phyloP scores from a whole-genome alignment of 2,329 filamentous ascomycete species.

The Fusarium setosum region DNA sequence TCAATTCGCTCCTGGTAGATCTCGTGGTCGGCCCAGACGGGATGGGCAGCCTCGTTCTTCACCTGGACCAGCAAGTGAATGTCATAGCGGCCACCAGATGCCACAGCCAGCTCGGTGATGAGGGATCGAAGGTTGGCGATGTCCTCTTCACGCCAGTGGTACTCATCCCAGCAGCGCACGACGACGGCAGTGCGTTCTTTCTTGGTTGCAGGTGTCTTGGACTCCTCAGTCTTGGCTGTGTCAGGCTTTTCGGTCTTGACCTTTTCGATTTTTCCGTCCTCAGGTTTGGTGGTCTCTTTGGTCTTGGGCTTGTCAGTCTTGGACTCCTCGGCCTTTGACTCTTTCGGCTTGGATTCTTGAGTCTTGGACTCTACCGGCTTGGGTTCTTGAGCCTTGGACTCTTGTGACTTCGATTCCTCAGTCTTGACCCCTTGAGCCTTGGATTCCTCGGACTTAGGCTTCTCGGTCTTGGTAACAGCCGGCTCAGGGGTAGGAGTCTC shows the following conservation, averaged over 20 bases:
- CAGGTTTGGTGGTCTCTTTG: conserved; percentile 2
- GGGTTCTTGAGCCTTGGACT: conserved; percentile 1
- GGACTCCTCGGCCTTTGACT: conserved; percentile 10
- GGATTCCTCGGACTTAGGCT: not conserved
- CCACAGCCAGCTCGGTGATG: conserved; percentile 83
- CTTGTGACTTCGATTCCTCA: conserved; percentile 5
- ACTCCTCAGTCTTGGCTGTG: not conserved
- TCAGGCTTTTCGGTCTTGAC: not conserved
- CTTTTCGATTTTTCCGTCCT: conserved; percentile 8
- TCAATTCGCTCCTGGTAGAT: conserved; percentile 75
- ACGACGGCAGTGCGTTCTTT: conserved; percentile 75
- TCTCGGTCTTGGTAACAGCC: conserved; percentile 9
- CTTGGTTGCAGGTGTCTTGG: conserved; percentile 12
- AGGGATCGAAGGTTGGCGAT: conserved; percentile 85
- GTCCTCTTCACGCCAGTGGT: conserved; percentile 82
- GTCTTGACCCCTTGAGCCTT: conserved; percentile 10
- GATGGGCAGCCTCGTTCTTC: conserved; percentile 77
- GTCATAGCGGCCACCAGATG: conserved; percentile 87
- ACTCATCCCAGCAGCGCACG: conserved; percentile 85
- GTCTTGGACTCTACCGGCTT: not conserved
- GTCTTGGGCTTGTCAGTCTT: conserved; percentile 14
- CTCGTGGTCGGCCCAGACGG: conserved; percentile 81
- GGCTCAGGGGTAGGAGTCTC: conserved; percentile 25
- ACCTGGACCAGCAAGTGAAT: conserved; percentile 88
- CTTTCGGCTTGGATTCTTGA: not conserved